Conservation (phyloP, 2,329 filamentous ascomycete species). For the Cladobotryum protrusum region DNA sequence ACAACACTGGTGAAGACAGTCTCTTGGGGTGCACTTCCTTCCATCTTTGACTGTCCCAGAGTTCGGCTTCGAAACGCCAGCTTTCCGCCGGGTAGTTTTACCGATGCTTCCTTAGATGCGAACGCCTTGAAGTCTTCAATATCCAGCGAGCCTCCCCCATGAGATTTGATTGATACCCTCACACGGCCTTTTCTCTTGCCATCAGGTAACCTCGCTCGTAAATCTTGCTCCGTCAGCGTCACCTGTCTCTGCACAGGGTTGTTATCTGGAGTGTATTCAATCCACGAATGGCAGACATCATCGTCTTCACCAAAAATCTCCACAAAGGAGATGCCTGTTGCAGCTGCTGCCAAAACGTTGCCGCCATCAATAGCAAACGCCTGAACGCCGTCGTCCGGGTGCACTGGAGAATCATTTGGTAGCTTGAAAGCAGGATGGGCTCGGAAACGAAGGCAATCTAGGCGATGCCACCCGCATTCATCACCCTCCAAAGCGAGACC, state of each 20-base stretch:
- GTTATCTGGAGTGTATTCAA: slow-evolving; percentile 67
- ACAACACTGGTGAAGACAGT: slow-evolving; percentile 66
- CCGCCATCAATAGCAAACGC: slow-evolving; percentile 78
- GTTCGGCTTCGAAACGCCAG: slow-evolving; percentile 69
- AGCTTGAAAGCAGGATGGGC: slow-evolving; percentile 85
- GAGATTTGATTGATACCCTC: slow-evolving; percentile 68
- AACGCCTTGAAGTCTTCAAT: slow-evolving; percentile 72
- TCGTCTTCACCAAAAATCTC: slow-evolving; percentile 80
- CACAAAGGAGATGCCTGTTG: slow-evolving; percentile 76
- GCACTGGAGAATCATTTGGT: slow-evolving; percentile 62
- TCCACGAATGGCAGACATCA: slow-evolving; percentile 70
- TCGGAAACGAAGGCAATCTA: slow-evolving; percentile 83
- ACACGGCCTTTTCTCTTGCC: slow-evolving; percentile 66
- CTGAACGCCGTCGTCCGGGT: slow-evolving; percentile 70
- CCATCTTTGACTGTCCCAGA: slow-evolving; percentile 65
- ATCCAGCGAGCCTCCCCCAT: slow-evolving; percentile 65
- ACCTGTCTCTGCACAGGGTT: slow-evolving; percentile 64
- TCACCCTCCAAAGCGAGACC: slow-evolving; percentile 68
- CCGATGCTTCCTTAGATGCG: slow-evolving; percentile 61
- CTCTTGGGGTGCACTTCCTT: slow-evolving; percentile 64
- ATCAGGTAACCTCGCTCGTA: slow-evolving; percentile 65
- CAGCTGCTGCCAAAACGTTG: slow-evolving; percentile 68
- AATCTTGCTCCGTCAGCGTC: slow-evolving; percentile 64
- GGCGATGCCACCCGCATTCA: slow-evolving; percentile 85
- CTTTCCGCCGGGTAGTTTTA: slow-evolving; percentile 67